Evolutionary conservation across 306 rosid genomes (phyloP), one percentile per base, ranked within the genome.

Genomic region (Styphnolobium japonicum): DNA sequence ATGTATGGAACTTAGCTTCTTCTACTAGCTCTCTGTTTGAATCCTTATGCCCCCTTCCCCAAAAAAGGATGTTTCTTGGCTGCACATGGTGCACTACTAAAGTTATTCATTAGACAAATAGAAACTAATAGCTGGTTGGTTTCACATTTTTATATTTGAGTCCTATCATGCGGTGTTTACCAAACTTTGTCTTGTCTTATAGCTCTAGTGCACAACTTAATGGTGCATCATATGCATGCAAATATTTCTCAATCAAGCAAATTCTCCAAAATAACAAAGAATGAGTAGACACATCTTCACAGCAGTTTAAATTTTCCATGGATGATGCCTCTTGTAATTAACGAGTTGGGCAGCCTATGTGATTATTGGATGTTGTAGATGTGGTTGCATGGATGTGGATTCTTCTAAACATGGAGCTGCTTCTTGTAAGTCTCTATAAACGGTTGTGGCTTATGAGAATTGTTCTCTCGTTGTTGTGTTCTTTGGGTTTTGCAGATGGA

Each of bases 401-500:
- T 67, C 60, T 58, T 61, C 12, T 37, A 43, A 10, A 11, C 63
- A 5, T 7, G 39, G 40, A 21, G 40, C 31, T 58, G 42, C 74
- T 11, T 53, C 15, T 33, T 21, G 74, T 34, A 34, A 34, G 6
- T 34, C 6, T 34, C 6, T 7, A 34, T 34, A 2, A 34, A 34
- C n/a, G n/a, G n/a, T n/a, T n/a, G n/a, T n/a, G n/a, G 39, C 6
- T 34, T 34, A 34, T 34, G 39, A 7, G 2, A 34, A 34, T 34
- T 34, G 39, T 34, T 34, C 6, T 34, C 39, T 34, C 6, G 6
- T 34, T 1, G 39, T 58, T 60, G 10, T 49, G 52, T 73, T 66
- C 22, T 62, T 51, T 61, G 65, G 69, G 46, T 33, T 84, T 51
- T 76, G 73, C 86, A 94, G 98, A 94, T 89, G 98, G 97, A 33